These are phyloP conservation scores for Beauveria australis DNA, from an alignment of 2,329 filamentous ascomycete genomes.

Conservation along the genomic window DNA sequence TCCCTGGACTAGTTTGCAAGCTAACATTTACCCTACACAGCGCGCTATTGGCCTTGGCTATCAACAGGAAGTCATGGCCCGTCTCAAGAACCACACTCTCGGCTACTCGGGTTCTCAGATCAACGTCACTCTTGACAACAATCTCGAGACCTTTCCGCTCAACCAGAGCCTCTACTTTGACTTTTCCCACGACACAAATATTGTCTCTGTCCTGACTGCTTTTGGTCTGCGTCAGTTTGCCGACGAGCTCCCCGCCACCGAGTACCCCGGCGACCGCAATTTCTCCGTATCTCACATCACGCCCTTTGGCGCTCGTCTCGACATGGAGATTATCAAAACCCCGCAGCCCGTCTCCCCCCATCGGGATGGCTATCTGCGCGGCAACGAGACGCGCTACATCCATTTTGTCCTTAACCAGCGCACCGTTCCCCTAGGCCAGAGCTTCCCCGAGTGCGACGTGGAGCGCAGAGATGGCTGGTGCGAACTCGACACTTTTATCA, in stretches of 20 bases:
- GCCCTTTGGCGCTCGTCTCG: conserved; percentile 63
- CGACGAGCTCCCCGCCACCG: conserved; percentile 45
- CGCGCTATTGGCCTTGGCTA: conserved; percentile 67
- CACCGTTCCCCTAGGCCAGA: conserved; percentile 59
- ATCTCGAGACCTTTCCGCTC: conserved; percentile 60
- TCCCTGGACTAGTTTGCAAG: neutral
- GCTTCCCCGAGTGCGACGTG: conserved; percentile 55
- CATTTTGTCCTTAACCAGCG: conserved; percentile 70
- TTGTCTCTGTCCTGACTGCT: conserved; percentile 60
- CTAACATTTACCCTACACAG: conserved; percentile 18
- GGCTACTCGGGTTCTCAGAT: conserved; percentile 51
- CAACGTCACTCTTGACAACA: conserved; percentile 64
- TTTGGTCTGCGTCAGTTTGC: conserved; percentile 66
- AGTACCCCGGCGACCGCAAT: conserved; percentile 49
- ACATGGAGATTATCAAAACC: conserved; percentile 65
- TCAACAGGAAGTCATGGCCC: conserved; percentile 64
- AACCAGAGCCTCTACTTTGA: conserved; percentile 69
- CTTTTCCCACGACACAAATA: conserved; percentile 72
- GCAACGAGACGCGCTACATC: conserved; percentile 56
- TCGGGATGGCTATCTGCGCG: conserved; percentile 44
- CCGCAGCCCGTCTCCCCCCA: conserved; percentile 53
- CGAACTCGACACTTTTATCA: conserved; percentile 59
- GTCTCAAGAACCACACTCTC: conserved; percentile 58
- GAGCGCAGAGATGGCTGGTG: conserved; percentile 68
- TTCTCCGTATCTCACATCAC: conserved; percentile 60